Evolutionary conservation across 306 rosid species (phyloP).

Genomic region (Hippophae gyantsensis): DNA sequence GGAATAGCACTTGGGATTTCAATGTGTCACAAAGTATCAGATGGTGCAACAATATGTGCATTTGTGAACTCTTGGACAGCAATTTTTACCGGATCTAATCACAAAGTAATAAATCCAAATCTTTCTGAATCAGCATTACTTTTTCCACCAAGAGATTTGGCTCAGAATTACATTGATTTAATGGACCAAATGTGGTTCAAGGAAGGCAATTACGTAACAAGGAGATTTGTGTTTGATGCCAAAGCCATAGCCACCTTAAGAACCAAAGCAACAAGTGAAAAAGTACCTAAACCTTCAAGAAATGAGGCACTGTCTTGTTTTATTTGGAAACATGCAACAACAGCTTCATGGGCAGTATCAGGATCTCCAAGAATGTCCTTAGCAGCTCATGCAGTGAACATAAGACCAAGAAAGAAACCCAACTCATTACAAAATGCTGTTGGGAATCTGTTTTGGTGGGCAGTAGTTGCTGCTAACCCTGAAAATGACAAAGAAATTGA

Average conservation of each 20-base stretch:
- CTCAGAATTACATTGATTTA: slow-evolving; percentile 5
- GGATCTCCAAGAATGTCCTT: slow-evolving; percentile 11
- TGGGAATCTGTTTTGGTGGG: slow-evolving; percentile 25
- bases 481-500: neutral
- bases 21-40: slow-evolving; percentile 34
- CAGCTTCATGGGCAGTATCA: slow-evolving; percentile 16
- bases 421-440: slow-evolving; percentile 11
- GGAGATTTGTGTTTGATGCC: slow-evolving; percentile 31
- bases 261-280: slow-evolving; percentile 14
- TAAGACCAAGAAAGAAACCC: slow-evolving; percentile 31
- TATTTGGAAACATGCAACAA: slow-evolving; percentile 30
- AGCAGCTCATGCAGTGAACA: slow-evolving; percentile 26
- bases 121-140: slow-evolving; percentile 13
- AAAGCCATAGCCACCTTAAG: slow-evolving; percentile 20
- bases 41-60: slow-evolving; percentile 21
- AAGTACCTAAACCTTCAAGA: slow-evolving; percentile 25
- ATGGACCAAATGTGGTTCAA: slow-evolving; percentile 19
- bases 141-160: slow-evolving; percentile 37
- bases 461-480: neutral
- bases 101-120: slow-evolving; percentile 19
- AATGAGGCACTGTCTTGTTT: slow-evolving; percentile 31
- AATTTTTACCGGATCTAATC: slow-evolving; percentile 11
- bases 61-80: slow-evolving; percentile 37
- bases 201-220: slow-evolving; percentile 21
- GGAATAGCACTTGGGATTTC: slow-evolving; percentile 40